Conservation (phyloP, 2,329 filamentous ascomycete species). For the Bertia moriformis region DNA sequence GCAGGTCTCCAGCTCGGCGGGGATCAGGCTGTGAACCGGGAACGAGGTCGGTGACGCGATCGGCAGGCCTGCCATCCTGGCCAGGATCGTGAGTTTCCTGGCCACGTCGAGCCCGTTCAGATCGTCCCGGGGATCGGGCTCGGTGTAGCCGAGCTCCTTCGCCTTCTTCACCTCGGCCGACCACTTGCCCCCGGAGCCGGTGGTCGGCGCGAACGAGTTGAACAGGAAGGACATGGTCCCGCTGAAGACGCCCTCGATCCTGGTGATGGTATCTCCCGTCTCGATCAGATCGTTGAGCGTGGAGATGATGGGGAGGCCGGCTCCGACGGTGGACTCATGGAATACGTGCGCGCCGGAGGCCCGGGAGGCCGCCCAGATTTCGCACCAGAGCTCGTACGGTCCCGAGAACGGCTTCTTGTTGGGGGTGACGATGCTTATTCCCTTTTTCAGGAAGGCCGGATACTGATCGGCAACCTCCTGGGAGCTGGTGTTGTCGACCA, state of each 20-base stretch:
- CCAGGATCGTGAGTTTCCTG: constrained; percentile 89
- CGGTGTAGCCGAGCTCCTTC: constrained; percentile 83
- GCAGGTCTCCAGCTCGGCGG: constrained; percentile 66
- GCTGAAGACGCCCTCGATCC: constrained; percentile 93
- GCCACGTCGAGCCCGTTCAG: constrained; percentile 81
- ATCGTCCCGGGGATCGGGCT: constrained; percentile 75
- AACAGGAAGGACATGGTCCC: constrained; percentile 97
- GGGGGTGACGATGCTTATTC: constrained; percentile 83
- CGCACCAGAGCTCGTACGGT: constrained; percentile 66
- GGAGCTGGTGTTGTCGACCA: constrained; percentile 93
- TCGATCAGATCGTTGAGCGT: constrained; percentile 88
- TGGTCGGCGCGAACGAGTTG: constrained; percentile 83
- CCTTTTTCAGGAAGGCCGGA: constrained; percentile 63
- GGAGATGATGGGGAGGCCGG: constrained; percentile 82
- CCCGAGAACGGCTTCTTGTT: constrained; percentile 98
- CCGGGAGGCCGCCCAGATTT: constrained; percentile 65
- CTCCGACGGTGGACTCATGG: constrained; percentile 89
- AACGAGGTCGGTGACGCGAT: constrained; percentile 77
- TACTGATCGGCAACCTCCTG: constrained; percentile 73
- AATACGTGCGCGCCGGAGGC: constrained; percentile 68
- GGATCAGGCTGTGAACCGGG: constrained; percentile 86
- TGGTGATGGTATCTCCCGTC: constrained; percentile 80
- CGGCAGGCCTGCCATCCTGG: constrained; percentile 66
- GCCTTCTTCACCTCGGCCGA: constrained; percentile 83
- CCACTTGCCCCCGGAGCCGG: constrained; percentile 66